phyloP scores from a whole-genome alignment of 73 alveolate species.

The Paramecium pentaurelia region DNA sequence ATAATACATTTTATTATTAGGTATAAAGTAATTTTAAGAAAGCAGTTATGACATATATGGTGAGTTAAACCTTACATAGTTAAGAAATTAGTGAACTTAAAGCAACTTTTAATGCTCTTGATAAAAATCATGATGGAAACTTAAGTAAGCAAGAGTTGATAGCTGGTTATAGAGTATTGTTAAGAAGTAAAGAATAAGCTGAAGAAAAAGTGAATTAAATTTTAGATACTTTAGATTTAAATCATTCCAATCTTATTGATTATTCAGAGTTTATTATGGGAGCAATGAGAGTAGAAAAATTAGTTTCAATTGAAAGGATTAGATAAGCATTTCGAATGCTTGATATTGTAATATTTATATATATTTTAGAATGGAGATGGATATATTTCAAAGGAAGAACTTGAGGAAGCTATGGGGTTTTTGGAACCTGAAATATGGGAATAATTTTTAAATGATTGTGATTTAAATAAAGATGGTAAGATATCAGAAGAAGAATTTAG shows the following conservation, averaged over 20 bases:
- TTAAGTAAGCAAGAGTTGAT: constrained; percentile 63
- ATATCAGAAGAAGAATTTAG: constrained; percentile 55
- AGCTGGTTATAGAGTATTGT: constrained; percentile 34
- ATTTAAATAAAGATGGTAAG: constrained; percentile 56
- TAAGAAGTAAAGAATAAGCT: constrained; percentile 1
- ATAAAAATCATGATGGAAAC: constrained; percentile 67
- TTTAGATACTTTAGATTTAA: constrained; percentile 57
- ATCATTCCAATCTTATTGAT: constrained; percentile 62
- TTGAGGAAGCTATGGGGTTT: constrained; percentile 53
- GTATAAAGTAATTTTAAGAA: constrained; percentile 28
- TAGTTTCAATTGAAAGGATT: constrained; percentile 47
- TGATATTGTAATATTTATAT: constrained; percentile 33
- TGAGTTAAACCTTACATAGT: neutral
- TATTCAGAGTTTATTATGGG: constrained; percentile 65
- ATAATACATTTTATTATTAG: neutral
- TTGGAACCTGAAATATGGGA: constrained; percentile 56
- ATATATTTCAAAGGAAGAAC: constrained; percentile 47
- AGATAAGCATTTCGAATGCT: constrained; percentile 55
- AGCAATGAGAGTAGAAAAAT: constrained; percentile 51
- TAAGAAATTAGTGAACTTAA: constrained; percentile 23
- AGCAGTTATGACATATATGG: constrained; percentile 47
- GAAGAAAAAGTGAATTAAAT: constrained; percentile 51
- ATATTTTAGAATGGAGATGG: constrained; percentile 55
- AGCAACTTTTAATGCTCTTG: constrained; percentile 35
- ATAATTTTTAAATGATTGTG: constrained; percentile 47